These are phyloP conservation scores for Eutypella sp. DNA, from an alignment of 2,329 filamentous ascomycete genomes.

Conservation along the genomic window DNA sequence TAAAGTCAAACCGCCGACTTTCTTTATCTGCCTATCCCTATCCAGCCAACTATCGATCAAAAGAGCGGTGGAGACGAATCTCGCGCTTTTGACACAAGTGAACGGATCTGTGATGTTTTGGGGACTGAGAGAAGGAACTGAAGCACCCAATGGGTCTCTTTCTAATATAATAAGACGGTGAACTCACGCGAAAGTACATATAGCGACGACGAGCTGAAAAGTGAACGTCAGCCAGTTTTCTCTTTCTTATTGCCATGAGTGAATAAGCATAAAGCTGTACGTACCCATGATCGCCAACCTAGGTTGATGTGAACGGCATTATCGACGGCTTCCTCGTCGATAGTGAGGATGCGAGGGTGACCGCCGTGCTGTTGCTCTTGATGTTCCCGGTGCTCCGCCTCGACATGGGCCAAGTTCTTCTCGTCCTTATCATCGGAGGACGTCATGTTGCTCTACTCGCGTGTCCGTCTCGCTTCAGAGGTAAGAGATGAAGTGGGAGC, in stretches of 20 bases:
- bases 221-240: not conserved
- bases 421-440: not conserved
- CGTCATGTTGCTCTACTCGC: too few species aligned
- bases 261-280: constrained; percentile 3
- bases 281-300: constrained; percentile 51
- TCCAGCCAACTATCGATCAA: too few species aligned
- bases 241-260: not conserved
- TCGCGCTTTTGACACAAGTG: too few species aligned
- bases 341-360: constrained; percentile 14
- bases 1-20: too few species aligned
- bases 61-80: too few species aligned
- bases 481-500: too few species aligned
- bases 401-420: not conserved
- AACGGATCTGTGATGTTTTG: too few species aligned
- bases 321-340: constrained; percentile 26
- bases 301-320: constrained; percentile 39
- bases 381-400: not conserved
- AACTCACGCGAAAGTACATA: too few species aligned
- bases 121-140: not conserved
- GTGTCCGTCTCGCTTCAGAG: not conserved
- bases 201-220: not conserved
- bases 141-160: too few species aligned
- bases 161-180: too few species aligned
- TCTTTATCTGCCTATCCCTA: not conserved
- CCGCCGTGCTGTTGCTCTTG: constrained; percentile 4